A percentile compares a stretch with the other conserved stretches of the same genome.
Conservation (phyloP, 1,284 basidiomycete species). For the Austroboletus novae-zelandiae region DNA sequence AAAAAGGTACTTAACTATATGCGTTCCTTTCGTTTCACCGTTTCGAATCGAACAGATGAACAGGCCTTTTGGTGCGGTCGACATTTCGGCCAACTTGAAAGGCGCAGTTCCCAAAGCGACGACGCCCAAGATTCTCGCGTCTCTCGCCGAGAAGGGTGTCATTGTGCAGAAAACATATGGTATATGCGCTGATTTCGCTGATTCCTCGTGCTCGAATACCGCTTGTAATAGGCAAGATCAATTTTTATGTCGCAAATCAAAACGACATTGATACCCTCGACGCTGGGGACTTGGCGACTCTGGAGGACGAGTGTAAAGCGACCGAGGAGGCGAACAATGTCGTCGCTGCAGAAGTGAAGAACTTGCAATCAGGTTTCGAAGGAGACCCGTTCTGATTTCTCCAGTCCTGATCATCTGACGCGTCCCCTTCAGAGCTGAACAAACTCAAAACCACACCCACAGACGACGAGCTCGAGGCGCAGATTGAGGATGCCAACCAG, state of each 20-base stretch:
- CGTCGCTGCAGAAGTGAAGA: conserved; percentile 44
- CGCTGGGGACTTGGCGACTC: conserved; percentile 51
- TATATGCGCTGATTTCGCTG: conserved; percentile 30
- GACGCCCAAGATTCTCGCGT: conserved; percentile 76
- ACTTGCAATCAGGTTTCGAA: conserved; percentile 25
- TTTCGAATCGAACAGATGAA: conserved; percentile 56
- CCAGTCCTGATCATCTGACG: not conserved
- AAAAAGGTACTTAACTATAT: conserved; percentile 48
- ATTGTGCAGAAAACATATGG: conserved; percentile 79
- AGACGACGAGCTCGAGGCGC: conserved; percentile 57
- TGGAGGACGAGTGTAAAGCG: conserved; percentile 54
- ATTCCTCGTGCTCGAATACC: conserved; percentile 1
- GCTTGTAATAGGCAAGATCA: conserved; percentile 65
- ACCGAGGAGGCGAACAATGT: conserved; percentile 62
- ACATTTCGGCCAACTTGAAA: conserved; percentile 85
- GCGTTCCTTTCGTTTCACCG: not conserved
- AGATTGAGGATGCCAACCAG: conserved; percentile 43
- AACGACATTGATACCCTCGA: conserved; percentile 60
- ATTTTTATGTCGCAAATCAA: conserved; percentile 79
- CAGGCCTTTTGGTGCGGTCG: conserved; percentile 75
- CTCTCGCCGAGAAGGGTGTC: conserved; percentile 74
- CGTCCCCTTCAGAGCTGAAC: conserved; percentile 50
- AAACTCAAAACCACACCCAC: conserved; percentile 64
- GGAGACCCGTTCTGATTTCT: not conserved
- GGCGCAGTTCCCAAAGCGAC: conserved; percentile 78